Conservation (phyloP, 2,329 filamentous ascomycete species). For the Scedosporium aurantiacum region DNA sequence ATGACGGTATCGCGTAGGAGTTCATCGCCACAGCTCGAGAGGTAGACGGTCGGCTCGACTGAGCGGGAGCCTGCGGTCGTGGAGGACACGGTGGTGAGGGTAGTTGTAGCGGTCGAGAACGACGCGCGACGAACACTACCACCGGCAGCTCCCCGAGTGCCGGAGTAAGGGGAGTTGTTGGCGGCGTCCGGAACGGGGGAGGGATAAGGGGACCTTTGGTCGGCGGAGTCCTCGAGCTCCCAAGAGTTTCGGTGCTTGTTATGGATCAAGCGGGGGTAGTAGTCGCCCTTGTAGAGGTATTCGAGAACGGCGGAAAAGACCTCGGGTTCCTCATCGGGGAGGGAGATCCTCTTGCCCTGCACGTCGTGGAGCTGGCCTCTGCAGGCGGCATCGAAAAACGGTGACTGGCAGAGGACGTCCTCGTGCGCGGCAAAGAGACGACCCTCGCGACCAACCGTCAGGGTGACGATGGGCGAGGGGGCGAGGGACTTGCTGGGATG, state of each 20-base stretch:
- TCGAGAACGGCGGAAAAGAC: conserved; percentile 85
- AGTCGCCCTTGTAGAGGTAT: conserved; percentile 89
- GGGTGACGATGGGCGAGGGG: conserved; percentile 60
- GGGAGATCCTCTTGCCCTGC: conserved; percentile 54
- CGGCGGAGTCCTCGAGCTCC: conserved; percentile 56
- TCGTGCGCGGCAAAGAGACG: conserved; percentile 88
- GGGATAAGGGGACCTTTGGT: conserved; percentile 8
- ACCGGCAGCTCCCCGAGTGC: neutral
- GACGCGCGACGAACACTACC: neutral
- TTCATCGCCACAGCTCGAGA: conserved; percentile 51
- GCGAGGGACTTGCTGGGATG: neutral
- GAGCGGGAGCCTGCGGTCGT: conserved; percentile 12
- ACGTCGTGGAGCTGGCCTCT: neutral
- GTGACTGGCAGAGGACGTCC: conserved; percentile 66
- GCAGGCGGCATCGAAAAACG: conserved; percentile 50
- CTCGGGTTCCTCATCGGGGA: conserved; percentile 79
- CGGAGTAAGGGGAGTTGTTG: neutral
- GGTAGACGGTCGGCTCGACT: conserved; percentile 57
- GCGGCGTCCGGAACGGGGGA: neutral
- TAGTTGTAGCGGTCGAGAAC: neutral
- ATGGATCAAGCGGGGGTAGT: conserved; percentile 76
- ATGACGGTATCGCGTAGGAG: conserved; percentile 83
- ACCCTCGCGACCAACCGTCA: conserved; percentile 70
- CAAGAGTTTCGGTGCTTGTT: conserved; percentile 78
- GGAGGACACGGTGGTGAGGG: neutral